Evolutionary conservation across 306 rosid species (phyloP).

Genomic region (Astragalus membranaceus): DNA sequence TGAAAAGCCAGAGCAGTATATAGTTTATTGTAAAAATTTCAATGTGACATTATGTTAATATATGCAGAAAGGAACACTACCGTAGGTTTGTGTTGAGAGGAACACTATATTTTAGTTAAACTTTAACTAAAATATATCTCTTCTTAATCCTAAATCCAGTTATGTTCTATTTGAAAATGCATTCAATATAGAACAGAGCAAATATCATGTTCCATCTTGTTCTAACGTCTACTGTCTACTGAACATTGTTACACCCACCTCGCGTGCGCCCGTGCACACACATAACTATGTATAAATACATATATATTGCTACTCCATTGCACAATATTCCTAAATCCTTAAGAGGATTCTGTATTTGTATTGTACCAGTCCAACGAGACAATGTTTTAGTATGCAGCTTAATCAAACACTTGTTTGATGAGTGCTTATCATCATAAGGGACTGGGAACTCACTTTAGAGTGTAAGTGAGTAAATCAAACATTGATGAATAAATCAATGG

Average conservation of each 20-base stretch:
- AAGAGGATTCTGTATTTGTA: not conserved
- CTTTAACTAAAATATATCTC: not conserved
- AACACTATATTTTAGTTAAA: not conserved
- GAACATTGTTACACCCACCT: not conserved
- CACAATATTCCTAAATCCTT: not conserved
- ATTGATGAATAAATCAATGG: too few species aligned
- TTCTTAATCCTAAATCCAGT: not conserved
- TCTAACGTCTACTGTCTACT: not conserved
- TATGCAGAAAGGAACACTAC: not conserved
- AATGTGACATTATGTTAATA: slow-evolving; percentile 17
- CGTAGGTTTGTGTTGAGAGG: too few species aligned
- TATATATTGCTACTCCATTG: not conserved
- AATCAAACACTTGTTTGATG: not conserved
- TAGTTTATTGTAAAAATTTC: slow-evolving; percentile 1
- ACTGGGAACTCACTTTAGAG: too few species aligned
- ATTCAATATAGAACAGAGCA: not conserved
- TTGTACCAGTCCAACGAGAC: not conserved
- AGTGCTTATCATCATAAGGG: not conserved
- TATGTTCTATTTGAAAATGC: not conserved
- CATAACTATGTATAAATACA: not conserved
- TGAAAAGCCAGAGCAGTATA: slow-evolving; percentile 21
- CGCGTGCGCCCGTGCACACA: too few species aligned
- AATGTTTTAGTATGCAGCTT: not conserved
- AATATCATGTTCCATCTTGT: not conserved
- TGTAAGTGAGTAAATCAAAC: too few species aligned